A percentile compares a stretch with the other conserved stretches of the same genome.
Evolutionary conservation across 1,139 yeast genomes (phyloP).

Genomic region (Zygoascus meyerae): DNA sequence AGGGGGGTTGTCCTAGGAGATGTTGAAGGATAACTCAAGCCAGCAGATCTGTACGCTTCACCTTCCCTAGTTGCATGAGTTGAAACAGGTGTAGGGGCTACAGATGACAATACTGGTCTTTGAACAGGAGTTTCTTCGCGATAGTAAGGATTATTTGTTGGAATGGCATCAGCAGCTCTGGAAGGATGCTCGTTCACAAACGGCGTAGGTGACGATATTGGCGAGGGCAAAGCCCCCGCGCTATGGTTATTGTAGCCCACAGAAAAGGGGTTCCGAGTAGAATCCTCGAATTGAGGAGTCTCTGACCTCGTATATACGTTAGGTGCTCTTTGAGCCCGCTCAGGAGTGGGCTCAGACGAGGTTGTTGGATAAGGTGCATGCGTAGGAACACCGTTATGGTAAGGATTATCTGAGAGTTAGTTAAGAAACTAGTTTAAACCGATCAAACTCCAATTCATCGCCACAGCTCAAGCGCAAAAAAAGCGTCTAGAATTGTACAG

Average conservation of each 20-base stretch:
- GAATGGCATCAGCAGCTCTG: not conserved
- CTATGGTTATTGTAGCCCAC: not conserved
- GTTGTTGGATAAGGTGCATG: constrained; percentile 1
- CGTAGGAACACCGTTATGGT: not conserved
- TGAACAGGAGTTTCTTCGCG: no score
- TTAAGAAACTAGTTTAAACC: no score
- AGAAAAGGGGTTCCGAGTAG: not conserved
- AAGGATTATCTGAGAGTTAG: not conserved
- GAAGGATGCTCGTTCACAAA: not conserved
- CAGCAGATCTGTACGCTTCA: no score
- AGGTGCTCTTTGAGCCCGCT: not conserved
- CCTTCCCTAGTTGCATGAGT: no score
- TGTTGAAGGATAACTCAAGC: no score
- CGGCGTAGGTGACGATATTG: not conserved
- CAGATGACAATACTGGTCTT: no score
- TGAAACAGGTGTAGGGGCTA: no score
- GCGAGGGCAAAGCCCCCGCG: not conserved
- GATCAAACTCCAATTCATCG: no score
- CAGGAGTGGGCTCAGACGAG: not conserved
- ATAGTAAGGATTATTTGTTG: no score
- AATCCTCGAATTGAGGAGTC: not conserved
- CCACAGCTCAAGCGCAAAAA: no score
- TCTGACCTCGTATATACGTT: not conserved
- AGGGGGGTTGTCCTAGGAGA: not conserved
- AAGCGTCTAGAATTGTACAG: no score